Percentiles rank a stretch among this genome's conserved stretches.
These are phyloP conservation scores for Pseudogymnoascus sp. DNA, from an alignment of 2,329 filamentous ascomycete genomes.

Conservation along the genomic window DNA sequence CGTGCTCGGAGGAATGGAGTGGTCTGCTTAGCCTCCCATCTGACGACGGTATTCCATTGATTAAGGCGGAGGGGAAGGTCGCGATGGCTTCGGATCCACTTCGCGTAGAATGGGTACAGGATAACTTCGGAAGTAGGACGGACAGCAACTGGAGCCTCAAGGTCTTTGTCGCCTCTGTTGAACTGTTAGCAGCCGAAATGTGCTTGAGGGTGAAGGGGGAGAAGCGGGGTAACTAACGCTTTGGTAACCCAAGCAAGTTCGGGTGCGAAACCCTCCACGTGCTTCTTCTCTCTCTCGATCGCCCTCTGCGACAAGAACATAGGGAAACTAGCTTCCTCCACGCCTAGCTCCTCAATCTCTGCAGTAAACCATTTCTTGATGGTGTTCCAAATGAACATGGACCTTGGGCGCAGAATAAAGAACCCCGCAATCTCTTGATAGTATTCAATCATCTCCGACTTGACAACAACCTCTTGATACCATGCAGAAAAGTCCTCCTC, in stretches of 20 bases:
- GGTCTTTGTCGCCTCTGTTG: constrained; percentile 75
- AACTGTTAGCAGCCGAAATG: constrained; percentile 24
- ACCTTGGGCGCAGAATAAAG: constrained; percentile 76
- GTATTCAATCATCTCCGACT: constrained; percentile 97
- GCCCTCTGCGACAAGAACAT: constrained; percentile 93
- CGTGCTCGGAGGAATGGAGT: constrained; percentile 83
- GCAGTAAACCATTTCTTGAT: constrained; percentile 63
- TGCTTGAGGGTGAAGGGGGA: constrained; percentile 12
- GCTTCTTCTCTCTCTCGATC: constrained; percentile 66
- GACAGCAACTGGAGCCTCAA: constrained; percentile 71
- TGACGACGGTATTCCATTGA: constrained; percentile 92
- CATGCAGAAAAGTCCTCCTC: constrained; percentile 83
- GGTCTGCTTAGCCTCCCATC: constrained; percentile 95
- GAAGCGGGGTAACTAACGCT: constrained; percentile 47
- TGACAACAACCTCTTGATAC: constrained; percentile 97
- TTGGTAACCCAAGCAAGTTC: constrained; percentile 86
- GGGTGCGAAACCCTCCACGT: constrained; percentile 97
- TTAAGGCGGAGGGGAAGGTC: constrained; percentile 91
- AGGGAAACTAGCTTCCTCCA: constrained; percentile 94
- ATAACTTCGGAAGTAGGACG: constrained; percentile 67
- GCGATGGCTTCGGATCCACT: constrained; percentile 94
- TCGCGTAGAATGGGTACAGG: constrained; percentile 94
- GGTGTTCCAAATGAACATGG: constrained; percentile 61
- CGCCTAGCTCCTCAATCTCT: constrained; percentile 82
- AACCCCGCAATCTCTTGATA: constrained; percentile 90